Conservation (phyloP, 1,284 basidiomycete species). For the Sanghuangporus weigelae region DNA sequence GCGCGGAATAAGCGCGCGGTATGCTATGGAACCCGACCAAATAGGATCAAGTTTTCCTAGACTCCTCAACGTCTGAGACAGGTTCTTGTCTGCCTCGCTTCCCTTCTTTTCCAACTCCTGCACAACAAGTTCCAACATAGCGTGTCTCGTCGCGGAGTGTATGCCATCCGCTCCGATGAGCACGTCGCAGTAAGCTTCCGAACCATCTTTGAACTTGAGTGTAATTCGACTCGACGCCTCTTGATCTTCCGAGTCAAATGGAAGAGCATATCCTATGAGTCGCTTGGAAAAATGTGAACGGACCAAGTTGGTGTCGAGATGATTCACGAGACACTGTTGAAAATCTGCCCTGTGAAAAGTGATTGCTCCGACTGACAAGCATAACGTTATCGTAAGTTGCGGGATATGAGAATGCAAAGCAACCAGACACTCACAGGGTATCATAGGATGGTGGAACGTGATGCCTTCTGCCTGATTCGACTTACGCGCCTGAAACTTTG, state of each 20-base stretch:
- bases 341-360: constrained; percentile 39
- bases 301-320: constrained; percentile 28
- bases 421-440: constrained; percentile 26
- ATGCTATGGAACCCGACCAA: constrained; percentile 33
- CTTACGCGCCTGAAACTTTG: constrained; percentile 30
- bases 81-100: constrained; percentile 1
- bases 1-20: constrained; percentile 32
- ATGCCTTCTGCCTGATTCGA: constrained; percentile 29
- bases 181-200: constrained; percentile 38
- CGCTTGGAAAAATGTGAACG: constrained; percentile 35
- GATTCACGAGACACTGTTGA: constrained; percentile 34
- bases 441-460: constrained; percentile 26
- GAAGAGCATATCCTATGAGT: constrained; percentile 32
- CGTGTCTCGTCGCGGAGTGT: constrained; percentile 25
- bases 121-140: not conserved
- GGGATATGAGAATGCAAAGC: not conserved
- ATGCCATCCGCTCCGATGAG: constrained; percentile 48
- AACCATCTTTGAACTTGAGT: constrained; percentile 41
- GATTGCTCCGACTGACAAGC: constrained; percentile 32
- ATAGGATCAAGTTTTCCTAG: constrained; percentile 28
- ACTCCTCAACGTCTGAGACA: constrained; percentile 19
- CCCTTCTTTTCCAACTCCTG: constrained; percentile 16
- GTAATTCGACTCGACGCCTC: constrained; percentile 22
- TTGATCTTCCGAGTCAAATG: constrained; percentile 20
- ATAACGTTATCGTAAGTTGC: not conserved